These are phyloP conservation scores for Yarrowia alimentaria DNA, from an alignment of 805 yeast genomes.

Conservation along the genomic window DNA sequence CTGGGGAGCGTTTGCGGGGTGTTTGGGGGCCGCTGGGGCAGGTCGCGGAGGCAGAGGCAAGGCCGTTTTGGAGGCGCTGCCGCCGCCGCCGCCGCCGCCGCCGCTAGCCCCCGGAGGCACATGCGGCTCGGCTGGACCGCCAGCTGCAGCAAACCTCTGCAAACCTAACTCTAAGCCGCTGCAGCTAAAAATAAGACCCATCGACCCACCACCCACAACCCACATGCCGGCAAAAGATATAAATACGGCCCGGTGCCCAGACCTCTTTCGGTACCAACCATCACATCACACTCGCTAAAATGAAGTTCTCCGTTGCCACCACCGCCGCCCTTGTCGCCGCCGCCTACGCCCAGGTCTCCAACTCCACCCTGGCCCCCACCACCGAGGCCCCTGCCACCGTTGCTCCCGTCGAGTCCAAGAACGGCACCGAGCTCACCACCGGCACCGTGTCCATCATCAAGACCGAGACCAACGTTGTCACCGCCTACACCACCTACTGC, in stretches of 20 bases:
- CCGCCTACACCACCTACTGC: constrained; percentile 79
- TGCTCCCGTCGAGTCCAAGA: constrained; percentile 39
- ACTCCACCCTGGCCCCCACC: constrained; percentile 24
- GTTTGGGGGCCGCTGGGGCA: no score
- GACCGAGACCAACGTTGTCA: constrained; percentile 48
- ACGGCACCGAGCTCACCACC: constrained; percentile 47
- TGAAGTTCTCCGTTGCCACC: constrained; percentile 32
- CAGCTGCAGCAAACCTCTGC: no score
- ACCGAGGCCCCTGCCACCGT: constrained; percentile 33
- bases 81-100: no score
- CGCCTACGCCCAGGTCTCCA: constrained; percentile 31
- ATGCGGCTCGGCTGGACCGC: no score
- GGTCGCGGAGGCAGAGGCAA: no score
- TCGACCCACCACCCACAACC: no score
- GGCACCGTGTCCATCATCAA: constrained; percentile 42
- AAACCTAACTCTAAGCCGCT: no score
- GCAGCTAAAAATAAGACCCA: no score
- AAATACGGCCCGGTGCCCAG: constrained; percentile 4
- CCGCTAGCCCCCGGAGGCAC: no score
- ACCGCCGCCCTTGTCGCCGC: constrained; percentile 32
- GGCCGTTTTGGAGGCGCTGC: no score
- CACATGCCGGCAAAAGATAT: no score
- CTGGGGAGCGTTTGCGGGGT: no score
- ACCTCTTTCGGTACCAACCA: not conserved
- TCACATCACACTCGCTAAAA: constrained; percentile 29